Evolutionary conservation across 495 filamentous ascomycete genomes (phyloP), one percentile per base, ranked within the genome.

Genomic region (Aspergillus asperescens): DNA sequence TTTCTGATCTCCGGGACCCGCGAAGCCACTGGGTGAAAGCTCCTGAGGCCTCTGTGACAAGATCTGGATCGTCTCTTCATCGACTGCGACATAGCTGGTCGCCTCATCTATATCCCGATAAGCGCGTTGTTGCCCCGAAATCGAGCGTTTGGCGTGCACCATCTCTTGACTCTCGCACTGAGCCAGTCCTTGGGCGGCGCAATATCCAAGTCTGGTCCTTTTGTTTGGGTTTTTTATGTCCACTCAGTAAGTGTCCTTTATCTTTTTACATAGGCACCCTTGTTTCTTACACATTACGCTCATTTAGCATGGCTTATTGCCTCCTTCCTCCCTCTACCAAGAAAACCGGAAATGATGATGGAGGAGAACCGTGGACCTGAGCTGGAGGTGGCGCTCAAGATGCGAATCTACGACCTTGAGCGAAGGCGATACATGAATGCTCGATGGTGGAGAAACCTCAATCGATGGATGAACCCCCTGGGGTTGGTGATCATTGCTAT

Each of bases 371-470:
- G 56, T n/a, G 60, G 58, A 43, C 40, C 65, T 46, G 62, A 69
- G 34, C 62, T 78, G 10, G 76, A 76, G 48, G 58, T 61, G 15
- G 73, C 77, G 19, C 71, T 75, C 49, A 75, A 74, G 32, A 68
- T 69, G 57, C 73, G 63, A 54, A 61, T 74, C 40, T 62, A 59
- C 38, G 59, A 61, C 23, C 59, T 81, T 19, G 83, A 89, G 56
- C 80, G 83, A 42, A 74, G 75, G 32, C 77, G 80, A 43, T 89
- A 88, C 63, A 78, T 88, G 59, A 96, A 89, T 63, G 89, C 89
- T 10, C 77, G 81, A 31, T 96, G 92, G 90, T 97, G 93, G 93
- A 80, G 93, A 52, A 87, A 81, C 52, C 75, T 96, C 39, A 98
- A 98, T 67, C 84, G 90, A 35, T 79, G 84, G 61, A 91, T 98